Conservation (phyloP, 176 grass and related monocot genomes). For the Carex parvula region DNA sequence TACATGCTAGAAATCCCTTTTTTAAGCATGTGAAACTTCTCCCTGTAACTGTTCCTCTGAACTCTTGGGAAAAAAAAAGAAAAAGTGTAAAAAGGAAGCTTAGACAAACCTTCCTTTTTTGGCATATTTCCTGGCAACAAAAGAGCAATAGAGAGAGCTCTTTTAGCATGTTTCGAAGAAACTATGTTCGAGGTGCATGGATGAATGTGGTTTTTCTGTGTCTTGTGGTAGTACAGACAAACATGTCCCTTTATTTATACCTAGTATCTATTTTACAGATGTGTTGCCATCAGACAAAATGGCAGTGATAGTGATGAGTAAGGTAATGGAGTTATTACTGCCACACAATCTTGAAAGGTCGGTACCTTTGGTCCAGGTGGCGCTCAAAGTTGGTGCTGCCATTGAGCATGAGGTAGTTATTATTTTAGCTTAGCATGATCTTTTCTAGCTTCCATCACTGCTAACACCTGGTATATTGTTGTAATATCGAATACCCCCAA, state of each 20-base stretch:
- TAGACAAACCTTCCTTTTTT: not conserved
- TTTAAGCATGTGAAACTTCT: not conserved
- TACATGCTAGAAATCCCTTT: not conserved
- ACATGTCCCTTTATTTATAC: not conserved
- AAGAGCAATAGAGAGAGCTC: not conserved
- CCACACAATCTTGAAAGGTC: constrained; percentile 54
- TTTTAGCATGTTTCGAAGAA: not conserved
- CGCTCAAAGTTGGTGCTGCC: constrained; percentile 66
- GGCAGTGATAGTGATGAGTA: constrained; percentile 93
- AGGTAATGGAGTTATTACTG: constrained; percentile 84
- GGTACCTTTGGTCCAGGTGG: constrained; percentile 61
- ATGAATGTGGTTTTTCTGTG: not conserved
- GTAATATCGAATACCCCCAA: not conserved
- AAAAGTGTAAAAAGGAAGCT: not conserved
- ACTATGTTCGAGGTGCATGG: not conserved
- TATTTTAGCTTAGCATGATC: not conserved
- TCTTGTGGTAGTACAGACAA: not conserved
- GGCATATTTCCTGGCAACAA: not conserved
- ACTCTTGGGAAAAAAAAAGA: not conserved
- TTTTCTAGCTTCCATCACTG: not conserved
- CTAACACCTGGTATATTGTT: not conserved
- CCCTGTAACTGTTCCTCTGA: not conserved
- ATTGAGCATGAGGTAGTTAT: constrained; percentile 75
- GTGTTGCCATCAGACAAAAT: constrained; percentile 78
- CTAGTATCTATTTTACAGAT: not conserved